Conservation (phyloP, 441 rosid species). For the Pelargonium australe region DNA sequence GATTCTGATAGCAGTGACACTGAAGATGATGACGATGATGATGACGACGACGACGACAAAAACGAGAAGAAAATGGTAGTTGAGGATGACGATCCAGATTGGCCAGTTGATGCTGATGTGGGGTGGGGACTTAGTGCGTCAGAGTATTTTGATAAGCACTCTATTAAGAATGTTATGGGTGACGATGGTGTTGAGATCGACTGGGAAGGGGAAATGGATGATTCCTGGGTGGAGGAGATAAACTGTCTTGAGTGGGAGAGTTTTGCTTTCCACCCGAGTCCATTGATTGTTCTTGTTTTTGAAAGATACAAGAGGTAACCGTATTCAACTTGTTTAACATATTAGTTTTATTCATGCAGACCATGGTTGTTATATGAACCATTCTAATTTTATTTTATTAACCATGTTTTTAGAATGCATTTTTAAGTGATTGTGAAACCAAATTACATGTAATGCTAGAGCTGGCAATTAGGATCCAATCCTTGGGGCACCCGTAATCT, state of each 20-base stretch:
- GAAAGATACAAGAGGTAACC: conserved; percentile 66
- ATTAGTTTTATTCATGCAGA: conserved; percentile 2
- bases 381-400: neutral
- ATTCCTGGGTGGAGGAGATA: conserved; percentile 77
- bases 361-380: neutral
- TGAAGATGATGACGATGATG: conserved; percentile 22
- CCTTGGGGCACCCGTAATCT: too few relatives aligned
- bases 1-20: conserved; percentile 28
- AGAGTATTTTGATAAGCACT: conserved; percentile 72
- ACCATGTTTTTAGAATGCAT: too few relatives aligned
- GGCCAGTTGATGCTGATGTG: conserved; percentile 87
- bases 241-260: conserved; percentile 89
- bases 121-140: conserved; percentile 93
- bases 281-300: conserved; percentile 63
- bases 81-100: conserved; percentile 69
- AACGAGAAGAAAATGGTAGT: conserved; percentile 48
- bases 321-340: conserved; percentile 4
- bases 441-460: neutral
- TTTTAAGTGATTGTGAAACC: neutral
- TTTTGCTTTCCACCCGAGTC: conserved; percentile 85
- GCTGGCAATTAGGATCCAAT: too few relatives aligned
- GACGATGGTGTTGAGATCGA: conserved; percentile 76
- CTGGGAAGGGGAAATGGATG: conserved; percentile 90
- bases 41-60: conserved; percentile 15
- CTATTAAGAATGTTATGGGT: conserved; percentile 73